Percentiles rank a stretch among this genome's conserved stretches.
Conservation (phyloP, 768 basidiomycete genomes). For the Auriculariales sp. region DNA sequence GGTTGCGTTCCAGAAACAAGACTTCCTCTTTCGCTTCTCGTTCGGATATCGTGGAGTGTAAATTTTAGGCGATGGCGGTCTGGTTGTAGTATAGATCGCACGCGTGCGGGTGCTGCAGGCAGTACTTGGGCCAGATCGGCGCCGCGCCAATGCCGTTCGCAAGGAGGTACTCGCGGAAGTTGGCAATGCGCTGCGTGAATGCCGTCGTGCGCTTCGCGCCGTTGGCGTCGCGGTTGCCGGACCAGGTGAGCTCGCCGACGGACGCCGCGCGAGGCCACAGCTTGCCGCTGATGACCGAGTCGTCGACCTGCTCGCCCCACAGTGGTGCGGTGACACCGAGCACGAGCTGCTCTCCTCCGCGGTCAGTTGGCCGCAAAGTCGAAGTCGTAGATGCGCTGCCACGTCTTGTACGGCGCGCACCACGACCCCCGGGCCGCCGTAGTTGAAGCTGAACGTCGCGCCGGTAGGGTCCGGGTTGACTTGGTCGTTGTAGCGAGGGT, state of each 20-base stretch:
- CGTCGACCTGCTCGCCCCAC: background rate
- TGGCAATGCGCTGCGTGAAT: background rate
- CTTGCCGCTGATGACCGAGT: background rate
- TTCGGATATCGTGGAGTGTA: too few species aligned
- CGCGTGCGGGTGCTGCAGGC: background rate
- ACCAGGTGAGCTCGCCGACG: background rate
- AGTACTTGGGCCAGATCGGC: background rate
- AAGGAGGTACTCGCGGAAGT: background rate
- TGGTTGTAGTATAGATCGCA: background rate
- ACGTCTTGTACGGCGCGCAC: conserved; percentile 71
- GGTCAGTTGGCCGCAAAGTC: conserved; percentile 47
- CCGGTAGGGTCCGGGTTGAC: background rate
- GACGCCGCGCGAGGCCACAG: background rate
- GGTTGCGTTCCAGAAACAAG: too few species aligned
- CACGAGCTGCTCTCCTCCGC: conserved; percentile 35
- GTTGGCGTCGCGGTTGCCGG: background rate
- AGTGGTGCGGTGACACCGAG: conserved; percentile 34
- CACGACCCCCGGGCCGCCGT: conserved; percentile 19
- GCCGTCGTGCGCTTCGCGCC: background rate
- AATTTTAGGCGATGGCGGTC: background rate
- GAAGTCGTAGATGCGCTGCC: conserved; percentile 67
- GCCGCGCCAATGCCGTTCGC: background rate
- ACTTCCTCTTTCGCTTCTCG: too few species aligned
- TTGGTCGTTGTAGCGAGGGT: background rate
- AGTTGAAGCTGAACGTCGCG: background rate